Conservation (phyloP, 2,329 filamentous ascomycete genomes). For the Fusarium hainanense region DNA sequence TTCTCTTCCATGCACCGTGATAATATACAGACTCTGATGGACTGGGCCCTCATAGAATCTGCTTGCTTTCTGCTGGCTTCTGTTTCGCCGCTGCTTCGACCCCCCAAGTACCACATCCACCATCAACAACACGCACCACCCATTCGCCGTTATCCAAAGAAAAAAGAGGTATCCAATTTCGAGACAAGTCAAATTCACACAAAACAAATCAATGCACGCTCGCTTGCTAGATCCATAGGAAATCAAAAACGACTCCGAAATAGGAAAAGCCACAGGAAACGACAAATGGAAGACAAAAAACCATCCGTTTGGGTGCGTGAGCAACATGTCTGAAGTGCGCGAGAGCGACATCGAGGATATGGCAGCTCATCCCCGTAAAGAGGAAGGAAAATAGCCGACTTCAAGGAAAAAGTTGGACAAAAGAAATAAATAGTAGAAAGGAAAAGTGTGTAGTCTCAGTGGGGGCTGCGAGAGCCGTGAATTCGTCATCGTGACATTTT, state of each 20-base stretch:
- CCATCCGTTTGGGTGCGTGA: conserved; percentile 59
- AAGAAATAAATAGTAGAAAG: conserved; percentile 27
- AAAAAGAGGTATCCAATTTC: conserved; percentile 43
- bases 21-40: conserved; percentile 42
- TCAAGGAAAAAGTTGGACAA: conserved; percentile 39
- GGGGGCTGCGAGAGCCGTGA: conserved; percentile 32
- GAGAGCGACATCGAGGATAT: conserved; percentile 50
- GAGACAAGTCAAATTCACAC: conserved; percentile 48
- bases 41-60: conserved; percentile 45
- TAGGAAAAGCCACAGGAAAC: conserved; percentile 48
- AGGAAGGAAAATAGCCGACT: conserved; percentile 42
- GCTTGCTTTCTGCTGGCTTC: conserved; percentile 37
- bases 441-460: conserved; percentile 19
- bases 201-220: conserved; percentile 50
- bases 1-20: conserved; percentile 29
- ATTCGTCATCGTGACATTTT: conserved; percentile 53
- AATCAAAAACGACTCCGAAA: conserved; percentile 47
- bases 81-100: conserved; percentile 38
- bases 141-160: conserved; percentile 40
- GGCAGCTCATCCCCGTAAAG: conserved; percentile 41
- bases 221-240: conserved; percentile 52
- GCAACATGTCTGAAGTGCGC: conserved; percentile 58
- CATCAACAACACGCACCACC: conserved; percentile 18
- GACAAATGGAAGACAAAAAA: conserved; percentile 50
- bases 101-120: conserved; percentile 13